These are phyloP conservation scores for Tricholoma sp. DNA, from an alignment of 768 basidiomycete species.

Conservation along the genomic window DNA sequence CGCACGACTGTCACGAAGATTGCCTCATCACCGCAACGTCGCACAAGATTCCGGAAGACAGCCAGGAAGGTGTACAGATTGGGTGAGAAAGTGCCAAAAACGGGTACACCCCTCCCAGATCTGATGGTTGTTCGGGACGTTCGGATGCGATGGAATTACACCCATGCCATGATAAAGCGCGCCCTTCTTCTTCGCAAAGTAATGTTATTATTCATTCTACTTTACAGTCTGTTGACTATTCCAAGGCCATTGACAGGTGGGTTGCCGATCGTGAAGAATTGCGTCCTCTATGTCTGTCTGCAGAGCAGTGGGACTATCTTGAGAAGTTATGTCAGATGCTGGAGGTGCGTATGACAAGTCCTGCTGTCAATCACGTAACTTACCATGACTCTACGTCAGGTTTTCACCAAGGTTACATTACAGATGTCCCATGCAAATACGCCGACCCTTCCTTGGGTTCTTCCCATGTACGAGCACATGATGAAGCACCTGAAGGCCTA, in stretches of 20 bases:
- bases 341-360: conserved; percentile 10
- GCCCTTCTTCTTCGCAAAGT: conserved; percentile 19
- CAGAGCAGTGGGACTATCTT: conserved; percentile 18
- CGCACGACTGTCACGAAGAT: background rate
- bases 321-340: conserved; percentile 15
- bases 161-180: background rate
- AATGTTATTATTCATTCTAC: background rate
- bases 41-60: background rate
- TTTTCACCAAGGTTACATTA: conserved; percentile 25
- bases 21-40: conserved; percentile 1
- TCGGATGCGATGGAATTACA: background rate
- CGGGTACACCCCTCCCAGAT: background rate
- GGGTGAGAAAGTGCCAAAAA: background rate
- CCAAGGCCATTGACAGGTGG: conserved; percentile 30
- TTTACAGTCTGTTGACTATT: background rate
- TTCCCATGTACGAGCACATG: conserved; percentile 26
- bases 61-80: background rate
- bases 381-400: conserved; percentile 10
- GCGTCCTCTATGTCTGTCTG: conserved; percentile 10
- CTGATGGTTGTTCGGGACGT: background rate
- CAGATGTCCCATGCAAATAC: conserved; percentile 19
- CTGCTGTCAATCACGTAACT: background rate
- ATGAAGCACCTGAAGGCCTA: conserved; percentile 13
- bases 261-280: conserved; percentile 16
- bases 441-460: conserved; percentile 26